These are phyloP conservation scores for Suhomyces coccinellae DNA, from an alignment of 1,139 yeast genomes.

Conservation along the genomic window DNA sequence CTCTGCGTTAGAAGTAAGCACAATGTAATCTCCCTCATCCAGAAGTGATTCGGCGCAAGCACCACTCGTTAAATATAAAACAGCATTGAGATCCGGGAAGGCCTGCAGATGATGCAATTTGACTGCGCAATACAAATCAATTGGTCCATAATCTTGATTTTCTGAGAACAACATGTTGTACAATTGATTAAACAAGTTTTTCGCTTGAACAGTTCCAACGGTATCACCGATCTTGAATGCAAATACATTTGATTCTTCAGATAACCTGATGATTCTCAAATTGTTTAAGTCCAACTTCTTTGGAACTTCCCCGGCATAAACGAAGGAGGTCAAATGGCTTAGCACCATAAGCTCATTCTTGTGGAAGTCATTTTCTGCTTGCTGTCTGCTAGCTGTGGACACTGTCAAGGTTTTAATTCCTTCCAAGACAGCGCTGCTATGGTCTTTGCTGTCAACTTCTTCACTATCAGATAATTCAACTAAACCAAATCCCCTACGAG, in stretches of 20 bases:
- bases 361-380: neutral
- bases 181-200: neutral
- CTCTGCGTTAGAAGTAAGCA: neutral
- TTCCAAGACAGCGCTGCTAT: neutral
- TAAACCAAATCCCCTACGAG: slow-evolving; percentile 42
- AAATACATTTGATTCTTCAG: slow-evolving; percentile 1
- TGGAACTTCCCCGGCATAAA: neutral
- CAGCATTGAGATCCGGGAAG: neutral
- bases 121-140: neutral
- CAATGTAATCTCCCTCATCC: neutral
- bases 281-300: neutral
- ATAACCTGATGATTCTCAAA: neutral
- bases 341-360: neutral
- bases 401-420: neutral
- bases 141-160: neutral
- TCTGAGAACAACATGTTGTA: neutral
- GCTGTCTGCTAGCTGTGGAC: neutral
- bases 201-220: neutral
- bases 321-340: neutral
- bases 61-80: neutral
- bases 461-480: slow-evolving; percentile 28
- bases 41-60: neutral
- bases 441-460: slow-evolving; percentile 5
- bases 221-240: neutral
- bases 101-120: neutral